Conservation (phyloP, 1,139 yeast genomes). For the Sugiyamaella paludigena region DNA sequence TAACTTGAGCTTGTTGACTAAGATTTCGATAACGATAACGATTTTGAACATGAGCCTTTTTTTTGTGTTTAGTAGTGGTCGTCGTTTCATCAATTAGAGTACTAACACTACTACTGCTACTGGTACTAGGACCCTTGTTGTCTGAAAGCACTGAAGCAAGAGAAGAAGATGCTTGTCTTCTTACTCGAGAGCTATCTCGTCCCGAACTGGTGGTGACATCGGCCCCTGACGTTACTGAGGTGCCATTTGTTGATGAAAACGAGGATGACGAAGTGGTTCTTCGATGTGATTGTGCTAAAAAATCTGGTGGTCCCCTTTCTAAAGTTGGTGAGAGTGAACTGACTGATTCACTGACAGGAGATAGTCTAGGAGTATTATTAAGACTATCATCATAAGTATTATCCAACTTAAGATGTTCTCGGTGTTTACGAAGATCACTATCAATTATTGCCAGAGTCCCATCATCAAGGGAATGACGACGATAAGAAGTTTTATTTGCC, state of each 20-base stretch:
- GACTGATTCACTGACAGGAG: slow-evolving; percentile 1
- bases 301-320: not conserved
- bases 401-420: slow-evolving; percentile 23
- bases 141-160: no score
- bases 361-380: slow-evolving; percentile 16
- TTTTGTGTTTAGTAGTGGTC: not conserved
- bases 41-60: not conserved
- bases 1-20: slow-evolving; percentile 20
- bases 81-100: not conserved
- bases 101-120: not conserved
- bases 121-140: not conserved
- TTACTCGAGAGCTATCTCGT: no score
- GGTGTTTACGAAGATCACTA: slow-evolving; percentile 6
- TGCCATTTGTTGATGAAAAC: slow-evolving; percentile 6
- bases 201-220: not conserved
- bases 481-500: no score
- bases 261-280: slow-evolving; percentile 8
- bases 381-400: slow-evolving; percentile 26
- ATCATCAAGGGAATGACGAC: not conserved
- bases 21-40: slow-evolving; percentile 23
- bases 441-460: slow-evolving; percentile 1
- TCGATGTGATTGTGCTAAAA: slow-evolving; percentile 1
- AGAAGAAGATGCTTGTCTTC: no score
- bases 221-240: not conserved
- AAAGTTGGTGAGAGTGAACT: not conserved